Conservation (phyloP, 2,329 filamentous ascomycete genomes). For the Aureobasidium zeae region DNA sequence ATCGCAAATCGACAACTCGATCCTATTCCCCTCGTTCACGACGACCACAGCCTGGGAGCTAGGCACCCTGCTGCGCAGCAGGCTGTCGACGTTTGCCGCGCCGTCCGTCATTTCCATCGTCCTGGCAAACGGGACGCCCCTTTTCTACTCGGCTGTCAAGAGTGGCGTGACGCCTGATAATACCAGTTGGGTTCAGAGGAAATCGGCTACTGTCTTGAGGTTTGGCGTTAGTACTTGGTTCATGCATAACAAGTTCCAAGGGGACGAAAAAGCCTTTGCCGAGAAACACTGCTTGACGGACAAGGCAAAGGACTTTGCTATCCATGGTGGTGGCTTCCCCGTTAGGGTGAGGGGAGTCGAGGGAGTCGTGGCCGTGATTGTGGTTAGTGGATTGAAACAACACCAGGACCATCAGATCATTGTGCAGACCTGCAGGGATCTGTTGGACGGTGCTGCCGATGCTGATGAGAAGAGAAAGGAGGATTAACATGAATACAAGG, state of each 20-base stretch:
- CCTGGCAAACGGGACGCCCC: constrained; percentile 47
- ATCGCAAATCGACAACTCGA: constrained; percentile 31
- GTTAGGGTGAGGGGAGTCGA: constrained; percentile 64
- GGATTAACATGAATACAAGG: constrained; percentile 26
- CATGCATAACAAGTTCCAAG: constrained; percentile 57
- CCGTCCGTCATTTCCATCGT: constrained; percentile 56
- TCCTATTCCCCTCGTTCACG: constrained; percentile 50
- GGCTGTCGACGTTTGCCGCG: constrained; percentile 48
- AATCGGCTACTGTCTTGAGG: constrained; percentile 61
- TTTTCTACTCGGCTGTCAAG: constrained; percentile 63
- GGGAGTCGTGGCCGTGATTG: constrained; percentile 63
- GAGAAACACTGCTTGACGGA: constrained; percentile 54
- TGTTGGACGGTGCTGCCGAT: constrained; percentile 28
- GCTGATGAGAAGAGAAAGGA: constrained; percentile 31
- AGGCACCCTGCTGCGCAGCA: constrained; percentile 53
- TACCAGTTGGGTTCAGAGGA: constrained; percentile 50
- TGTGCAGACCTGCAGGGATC: constrained; percentile 56
- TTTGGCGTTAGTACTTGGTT: constrained; percentile 64
- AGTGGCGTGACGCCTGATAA: constrained; percentile 58
- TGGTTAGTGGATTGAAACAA: constrained; percentile 68
- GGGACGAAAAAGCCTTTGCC: constrained; percentile 56
- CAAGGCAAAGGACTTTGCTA: constrained; percentile 55
- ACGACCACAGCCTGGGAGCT: constrained; percentile 55
- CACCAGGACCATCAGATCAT: constrained; percentile 70
- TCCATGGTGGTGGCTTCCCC: constrained; percentile 69